Conservation (phyloP, 2,329 filamentous ascomycete species). For the Claviceps humidiphila region DNA sequence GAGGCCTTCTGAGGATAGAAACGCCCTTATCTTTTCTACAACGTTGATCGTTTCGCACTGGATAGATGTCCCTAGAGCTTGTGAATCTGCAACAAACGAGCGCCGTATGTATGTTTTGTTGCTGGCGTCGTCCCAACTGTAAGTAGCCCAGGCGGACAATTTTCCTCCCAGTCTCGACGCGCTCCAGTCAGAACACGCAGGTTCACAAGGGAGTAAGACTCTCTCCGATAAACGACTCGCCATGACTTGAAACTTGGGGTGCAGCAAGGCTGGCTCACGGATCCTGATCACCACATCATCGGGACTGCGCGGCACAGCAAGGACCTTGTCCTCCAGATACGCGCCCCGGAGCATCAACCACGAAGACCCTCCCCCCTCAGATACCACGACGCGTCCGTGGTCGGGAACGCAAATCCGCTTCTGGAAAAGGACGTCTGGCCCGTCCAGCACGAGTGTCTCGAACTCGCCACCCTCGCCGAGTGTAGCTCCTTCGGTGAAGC, state of each 20-base stretch:
- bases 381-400: conserved; percentile 36
- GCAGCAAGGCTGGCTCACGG: conserved; percentile 52
- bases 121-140: conserved; percentile 8
- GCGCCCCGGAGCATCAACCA: conserved; percentile 53
- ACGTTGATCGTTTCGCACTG: conserved; percentile 35
- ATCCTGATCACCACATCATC: conserved; percentile 17
- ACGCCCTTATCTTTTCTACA: conserved; percentile 29
- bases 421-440: conserved; percentile 61
- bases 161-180: not conserved
- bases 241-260: conserved; percentile 41
- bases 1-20: conserved; percentile 20
- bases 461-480: conserved; percentile 93
- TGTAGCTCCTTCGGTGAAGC: conserved; percentile 53
- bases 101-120: conserved; percentile 17
- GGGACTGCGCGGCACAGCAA: not conserved
- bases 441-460: conserved; percentile 80
- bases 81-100: conserved; percentile 22
- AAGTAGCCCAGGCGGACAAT: not conserved
- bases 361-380: conserved; percentile 64
- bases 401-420: conserved; percentile 51
- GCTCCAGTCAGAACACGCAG: not conserved
- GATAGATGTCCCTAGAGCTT: conserved; percentile 19
- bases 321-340: conserved; percentile 32
- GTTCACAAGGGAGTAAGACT: not conserved
- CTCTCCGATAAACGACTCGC: conserved; percentile 18